Base-by-base conservation (phyloP, 129 eudicot species). In the Ambrosia trifida region DNA sequence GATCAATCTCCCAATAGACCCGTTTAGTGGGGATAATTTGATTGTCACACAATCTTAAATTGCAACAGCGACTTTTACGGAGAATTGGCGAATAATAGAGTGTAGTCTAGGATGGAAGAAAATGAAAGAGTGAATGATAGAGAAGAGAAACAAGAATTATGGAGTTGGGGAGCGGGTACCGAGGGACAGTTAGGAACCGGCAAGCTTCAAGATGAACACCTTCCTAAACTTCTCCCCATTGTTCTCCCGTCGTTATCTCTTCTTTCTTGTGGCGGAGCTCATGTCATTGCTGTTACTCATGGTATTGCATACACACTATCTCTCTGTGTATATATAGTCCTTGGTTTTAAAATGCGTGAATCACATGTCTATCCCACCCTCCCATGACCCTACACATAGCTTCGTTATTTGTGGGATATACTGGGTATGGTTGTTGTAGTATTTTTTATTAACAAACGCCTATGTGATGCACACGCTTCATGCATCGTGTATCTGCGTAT, bases 141-240 rank as follows among this genome's bases (percentile, higher is more conserved):
- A 72, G 75, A 73, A 72, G 87, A 49, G 66, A 12, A 68, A 52
- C 45, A 49, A 47, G 59, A 85, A 65, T 53, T 87, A 52, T 89
- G 96, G 97, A 87, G 98, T 74, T 94, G 97, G 98, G 98, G 98
- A 52, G 98, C 97, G 10, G 98, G 98, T 32, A 90, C 97, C 36
- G 98, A 94, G 13, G 98, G 98, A 41, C 98, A 94, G 66, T 78
- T 94, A 32, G 96, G 83, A 16, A 89, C 97, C 2, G 83, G 81
- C 1, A 79, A 63, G 4, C 89, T 84, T 46, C 78, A 82, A 80
- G 98, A 89, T 41, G 89, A 85, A 51, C 88, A 73, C 78, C 52
- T 74, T 36, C 97, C 98, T 10, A 89, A 85, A 46, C 85, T 82
- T 70, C 63, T 85, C 62, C 85, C 59, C 60, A 49, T 83, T 68